Conservation (phyloP, 2,329 filamentous ascomycete species). For the Nemania sp. region DNA sequence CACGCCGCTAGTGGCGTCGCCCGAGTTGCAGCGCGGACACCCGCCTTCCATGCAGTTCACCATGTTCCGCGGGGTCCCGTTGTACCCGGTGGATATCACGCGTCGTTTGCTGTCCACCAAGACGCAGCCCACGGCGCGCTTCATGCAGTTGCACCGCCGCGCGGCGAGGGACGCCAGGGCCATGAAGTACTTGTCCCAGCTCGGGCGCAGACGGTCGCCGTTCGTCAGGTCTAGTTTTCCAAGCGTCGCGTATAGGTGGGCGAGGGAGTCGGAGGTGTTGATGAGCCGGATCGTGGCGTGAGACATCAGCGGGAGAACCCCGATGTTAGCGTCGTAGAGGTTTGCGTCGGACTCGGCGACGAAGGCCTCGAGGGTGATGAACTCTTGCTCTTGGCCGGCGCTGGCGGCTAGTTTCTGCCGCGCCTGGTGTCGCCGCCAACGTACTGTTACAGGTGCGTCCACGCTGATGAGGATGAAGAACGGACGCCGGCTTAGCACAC, state of each 20-base stretch:
- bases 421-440: constrained; percentile 81
- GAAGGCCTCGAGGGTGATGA: constrained; percentile 66
- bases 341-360: constrained; percentile 74
- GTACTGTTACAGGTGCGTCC: constrained; percentile 86
- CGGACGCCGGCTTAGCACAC: constrained; percentile 81
- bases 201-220: constrained; percentile 82
- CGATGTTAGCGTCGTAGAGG: constrained; percentile 74
- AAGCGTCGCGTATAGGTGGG: constrained; percentile 78
- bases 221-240: constrained; percentile 81
- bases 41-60: constrained; percentile 94
- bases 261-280: constrained; percentile 81
- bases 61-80: constrained; percentile 92
- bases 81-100: constrained; percentile 96
- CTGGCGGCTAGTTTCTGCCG: constrained; percentile 22
- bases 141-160: constrained; percentile 97
- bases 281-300: constrained; percentile 86
- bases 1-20: constrained; percentile 73
- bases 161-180: constrained; percentile 91
- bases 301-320: constrained; percentile 81
- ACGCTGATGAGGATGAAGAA: constrained; percentile 95
- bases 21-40: constrained; percentile 87
- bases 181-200: constrained; percentile 99
- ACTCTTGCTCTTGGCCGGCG: neutral
- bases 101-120: constrained; percentile 82
- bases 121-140: constrained; percentile 93